Evolutionary conservation across 1,284 basidiomycete genomes (phyloP).

Genomic region (Phellopilus nigrolimitatus): DNA sequence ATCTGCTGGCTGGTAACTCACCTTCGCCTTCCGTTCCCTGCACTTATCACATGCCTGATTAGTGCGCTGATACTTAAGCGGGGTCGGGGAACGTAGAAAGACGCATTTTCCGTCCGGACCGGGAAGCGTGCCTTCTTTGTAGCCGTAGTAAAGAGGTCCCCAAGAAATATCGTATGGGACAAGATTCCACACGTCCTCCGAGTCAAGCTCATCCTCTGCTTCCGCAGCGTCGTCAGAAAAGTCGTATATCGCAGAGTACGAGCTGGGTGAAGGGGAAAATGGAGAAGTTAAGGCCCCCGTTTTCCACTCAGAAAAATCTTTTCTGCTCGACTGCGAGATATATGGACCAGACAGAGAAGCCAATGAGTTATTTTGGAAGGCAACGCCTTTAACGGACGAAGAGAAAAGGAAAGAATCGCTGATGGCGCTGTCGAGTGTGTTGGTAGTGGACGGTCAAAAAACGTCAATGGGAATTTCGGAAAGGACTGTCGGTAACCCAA

Average conservation of each 20-base stretch:
- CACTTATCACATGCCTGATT: slow-evolving; percentile 41
- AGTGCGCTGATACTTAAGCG: slow-evolving; percentile 37
- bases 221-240: slow-evolving; percentile 9
- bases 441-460: background rate
- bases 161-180: slow-evolving; percentile 40
- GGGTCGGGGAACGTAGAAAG: slow-evolving; percentile 40
- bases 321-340: slow-evolving; percentile 12
- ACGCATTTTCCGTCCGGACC: slow-evolving; percentile 38
- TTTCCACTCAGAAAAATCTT: background rate
- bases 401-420: slow-evolving; percentile 7
- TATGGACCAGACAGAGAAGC: slow-evolving; percentile 6
- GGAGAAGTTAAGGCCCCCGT: background rate
- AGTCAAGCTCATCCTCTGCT: slow-evolving; percentile 21
- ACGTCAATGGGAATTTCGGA: background rate
- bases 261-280: background rate
- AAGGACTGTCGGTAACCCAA: slow-evolving; percentile 6
- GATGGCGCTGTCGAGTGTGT: slow-evolving; percentile 3
- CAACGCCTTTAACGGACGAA: background rate
- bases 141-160: slow-evolving; percentile 36
- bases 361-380: background rate
- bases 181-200: slow-evolving; percentile 37
- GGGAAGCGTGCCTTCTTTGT: slow-evolving; percentile 35
- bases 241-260: slow-evolving; percentile 8
- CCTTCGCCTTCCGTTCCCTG: slow-evolving; percentile 43
- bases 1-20: slow-evolving; percentile 22